phyloP scores from a whole-genome alignment of 495 filamentous ascomycete genomes.

The Evansstolkia leycettana region DNA sequence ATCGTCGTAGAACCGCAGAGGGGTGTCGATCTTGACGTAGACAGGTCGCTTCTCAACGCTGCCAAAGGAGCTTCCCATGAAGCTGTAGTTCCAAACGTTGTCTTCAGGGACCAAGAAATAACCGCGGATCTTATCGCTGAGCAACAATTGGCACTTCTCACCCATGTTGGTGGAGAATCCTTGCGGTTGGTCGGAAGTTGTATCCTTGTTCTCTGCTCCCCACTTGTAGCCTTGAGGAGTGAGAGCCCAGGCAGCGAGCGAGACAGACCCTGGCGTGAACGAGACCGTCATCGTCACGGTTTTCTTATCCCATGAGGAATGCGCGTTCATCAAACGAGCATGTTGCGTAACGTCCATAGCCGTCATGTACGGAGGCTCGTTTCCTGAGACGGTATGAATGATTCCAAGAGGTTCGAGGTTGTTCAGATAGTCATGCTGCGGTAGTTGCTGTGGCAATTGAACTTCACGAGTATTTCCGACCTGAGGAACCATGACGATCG shows the following conservation, averaged over 20 bases:
- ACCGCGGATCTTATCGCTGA: constrained; percentile 84
- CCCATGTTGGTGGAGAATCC: constrained; percentile 90
- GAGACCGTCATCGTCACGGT: constrained; percentile 93
- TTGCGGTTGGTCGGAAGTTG: constrained; percentile 77
- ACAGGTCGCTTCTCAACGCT: constrained; percentile 80
- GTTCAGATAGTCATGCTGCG: constrained; percentile 84
- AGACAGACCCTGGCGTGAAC: constrained; percentile 97
- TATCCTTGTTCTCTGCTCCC: constrained; percentile 94
- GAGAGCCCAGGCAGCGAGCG: constrained; percentile 81
- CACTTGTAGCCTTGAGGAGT: constrained; percentile 91
- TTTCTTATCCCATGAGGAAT: constrained; percentile 84
- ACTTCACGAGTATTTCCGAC: constrained; percentile 88
- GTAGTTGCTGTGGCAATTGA: constrained; percentile 81
- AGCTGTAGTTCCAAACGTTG: constrained; percentile 93
- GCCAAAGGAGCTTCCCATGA: constrained; percentile 84
- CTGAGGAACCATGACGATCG: constrained; percentile 95
- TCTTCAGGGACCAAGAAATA: constrained; percentile 93
- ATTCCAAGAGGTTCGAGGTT: constrained; percentile 84
- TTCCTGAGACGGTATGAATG: constrained; percentile 91
- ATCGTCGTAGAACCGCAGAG: constrained; percentile 80
- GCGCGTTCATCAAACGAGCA: constrained; percentile 71
- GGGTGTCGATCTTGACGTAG: constrained; percentile 88
- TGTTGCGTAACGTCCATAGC: constrained; percentile 90
- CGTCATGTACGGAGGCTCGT: constrained; percentile 92
- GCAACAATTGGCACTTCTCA: constrained; percentile 84